phyloP scores from a whole-genome alignment of 176 grass and related monocot species.

The Puccinellia tenuiflora region DNA sequence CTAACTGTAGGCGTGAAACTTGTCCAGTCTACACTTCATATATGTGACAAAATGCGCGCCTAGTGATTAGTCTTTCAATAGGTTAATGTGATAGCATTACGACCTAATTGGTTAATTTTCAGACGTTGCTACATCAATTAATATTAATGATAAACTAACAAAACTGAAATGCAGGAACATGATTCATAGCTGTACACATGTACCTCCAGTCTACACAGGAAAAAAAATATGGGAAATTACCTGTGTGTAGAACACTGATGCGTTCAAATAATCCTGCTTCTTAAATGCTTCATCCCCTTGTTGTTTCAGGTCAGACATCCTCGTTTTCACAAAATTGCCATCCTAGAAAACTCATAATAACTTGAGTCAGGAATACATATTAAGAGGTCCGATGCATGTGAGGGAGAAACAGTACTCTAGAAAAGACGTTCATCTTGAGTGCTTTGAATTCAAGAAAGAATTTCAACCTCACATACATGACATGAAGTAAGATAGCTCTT shows the following conservation, averaged over 20 bases:
- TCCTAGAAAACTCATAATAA: conserved; percentile 14
- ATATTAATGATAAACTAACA: neutral
- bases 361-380: neutral
- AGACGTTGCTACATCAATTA: neutral
- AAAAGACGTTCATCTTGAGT: neutral
- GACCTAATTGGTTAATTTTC: neutral
- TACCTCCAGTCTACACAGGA: neutral
- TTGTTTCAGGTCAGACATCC: conserved; percentile 20
- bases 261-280: conserved; percentile 36
- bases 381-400: neutral
- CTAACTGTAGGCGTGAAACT: neutral
- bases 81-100: neutral
- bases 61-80: neutral
- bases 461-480: neutral
- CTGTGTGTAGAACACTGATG: conserved; percentile 1
- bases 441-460: neutral
- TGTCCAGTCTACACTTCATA: neutral
- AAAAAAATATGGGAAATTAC: neutral
- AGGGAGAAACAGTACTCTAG: neutral
- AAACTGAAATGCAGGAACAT: neutral
- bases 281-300: conserved; percentile 26
- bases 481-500: neutral
- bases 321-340: conserved; percentile 2
- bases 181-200: neutral
- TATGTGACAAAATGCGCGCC: neutral